Evolutionary conservation across 768 basidiomycete species (phyloP), one percentile per base, ranked within the genome.

Genomic region (Leccinum truebloodii): DNA sequence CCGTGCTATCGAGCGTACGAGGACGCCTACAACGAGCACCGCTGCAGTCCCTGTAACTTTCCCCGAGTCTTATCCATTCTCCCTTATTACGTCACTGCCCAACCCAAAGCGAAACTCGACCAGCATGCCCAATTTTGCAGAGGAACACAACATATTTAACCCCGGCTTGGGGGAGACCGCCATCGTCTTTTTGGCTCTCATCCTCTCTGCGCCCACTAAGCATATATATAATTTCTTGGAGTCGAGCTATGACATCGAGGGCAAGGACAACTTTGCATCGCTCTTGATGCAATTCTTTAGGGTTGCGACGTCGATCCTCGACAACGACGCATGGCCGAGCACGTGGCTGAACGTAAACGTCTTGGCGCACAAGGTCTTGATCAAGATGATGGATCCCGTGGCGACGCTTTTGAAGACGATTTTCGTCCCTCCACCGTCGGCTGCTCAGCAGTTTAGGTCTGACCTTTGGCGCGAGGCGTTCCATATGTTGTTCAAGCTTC

Each of bases 11-110:
- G 88, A 90, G 67, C 85, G 84, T 48, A 84, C 82, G 28, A 84
- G 83, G 52, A 81, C 88, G 0, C 79, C 80, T 18, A 80, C 84
- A 2, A 86, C 88, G 3, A 75, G 80, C 28, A 84, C 86, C 52
- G 76, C 86, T 22, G 70, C 78, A 2, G 71, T 82, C 2, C 95
- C 94, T 0, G 86, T 92, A 49, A 89, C 91, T 1, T 98, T 98
- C 76, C 96, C 96, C 0, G 90, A 94, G 64, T 89, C 95, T 0
- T 95, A 98, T 72, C 96, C 96, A 0, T 95, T 97, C 73, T 88
- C 93, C 6, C 80, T 98, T 20, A 68, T 93, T 26, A 80, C 89
- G 0, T 80, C 86, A 34, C 74, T 88, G 24, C 89, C 92, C 3
- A 86, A 85, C 58, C 68, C 78, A 30, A 77, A 78, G 41, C 76